Evolutionary conservation across 805 yeast species (phyloP).

Genomic region (Hanseniaspora lindneri): DNA sequence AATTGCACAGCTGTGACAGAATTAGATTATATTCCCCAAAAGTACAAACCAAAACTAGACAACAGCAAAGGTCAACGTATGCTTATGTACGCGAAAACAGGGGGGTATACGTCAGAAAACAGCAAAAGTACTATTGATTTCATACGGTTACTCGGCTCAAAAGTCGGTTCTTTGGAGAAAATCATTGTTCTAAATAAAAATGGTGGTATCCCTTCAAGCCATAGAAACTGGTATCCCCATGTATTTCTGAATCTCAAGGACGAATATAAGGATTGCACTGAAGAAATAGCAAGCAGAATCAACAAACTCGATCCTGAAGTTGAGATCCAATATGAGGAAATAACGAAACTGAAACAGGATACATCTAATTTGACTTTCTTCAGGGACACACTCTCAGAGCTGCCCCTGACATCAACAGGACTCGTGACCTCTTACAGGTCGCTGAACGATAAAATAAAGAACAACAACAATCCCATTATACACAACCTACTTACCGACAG

Average conservation of each 20-base stretch:
- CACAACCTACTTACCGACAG: constrained; percentile 86
- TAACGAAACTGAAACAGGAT: constrained; percentile 36
- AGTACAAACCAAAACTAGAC: constrained; percentile 48
- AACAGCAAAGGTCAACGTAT: constrained; percentile 30
- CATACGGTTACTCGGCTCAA: constrained; percentile 16
- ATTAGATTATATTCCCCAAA: constrained; percentile 50
- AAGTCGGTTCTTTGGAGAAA: constrained; percentile 58
- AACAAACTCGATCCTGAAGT: constrained; percentile 11
- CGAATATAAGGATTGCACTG: constrained; percentile 54
- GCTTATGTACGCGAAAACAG: constrained; percentile 28
- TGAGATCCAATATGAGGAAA: constrained; percentile 17
- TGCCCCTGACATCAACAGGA: constrained; percentile 59
- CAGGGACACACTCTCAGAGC: constrained; percentile 39
- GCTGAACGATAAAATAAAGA: constrained; percentile 30
- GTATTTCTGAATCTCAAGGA: constrained; percentile 76
- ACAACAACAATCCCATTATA: constrained; percentile 61
- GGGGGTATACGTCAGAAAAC: background rate
- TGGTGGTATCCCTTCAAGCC: constrained; percentile 88
- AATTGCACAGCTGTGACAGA: constrained; percentile 23
- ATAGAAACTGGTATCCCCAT: constrained; percentile 70
- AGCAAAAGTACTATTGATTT: background rate
- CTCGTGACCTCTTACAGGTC: constrained; percentile 73
- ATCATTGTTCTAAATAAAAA: constrained; percentile 61
- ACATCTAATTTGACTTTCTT: constrained; percentile 55
- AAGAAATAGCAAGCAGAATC: constrained; percentile 39